Evolutionary conservation across 108 stramenopile genomes (phyloP).

Genomic region (Cylindrotheca closterium): DNA sequence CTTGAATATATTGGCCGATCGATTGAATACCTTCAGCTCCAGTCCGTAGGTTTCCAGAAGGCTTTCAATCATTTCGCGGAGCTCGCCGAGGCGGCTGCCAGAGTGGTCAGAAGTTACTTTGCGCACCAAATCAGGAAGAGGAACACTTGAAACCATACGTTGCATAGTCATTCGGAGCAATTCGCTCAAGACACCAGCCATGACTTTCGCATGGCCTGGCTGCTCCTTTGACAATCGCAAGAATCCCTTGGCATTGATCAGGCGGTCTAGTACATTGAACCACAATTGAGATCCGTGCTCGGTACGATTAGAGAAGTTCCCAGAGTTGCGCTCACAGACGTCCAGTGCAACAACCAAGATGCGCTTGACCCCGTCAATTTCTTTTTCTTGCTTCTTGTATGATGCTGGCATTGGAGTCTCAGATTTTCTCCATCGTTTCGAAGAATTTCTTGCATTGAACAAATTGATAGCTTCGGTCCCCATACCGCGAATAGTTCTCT

Average conservation of each 20-base stretch:
- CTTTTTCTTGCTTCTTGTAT: conserved; percentile 48
- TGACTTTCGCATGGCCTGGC: conserved; percentile 45
- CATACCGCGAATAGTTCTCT: conserved; percentile 57
- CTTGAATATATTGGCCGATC: conserved; percentile 60
- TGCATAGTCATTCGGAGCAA: conserved; percentile 80
- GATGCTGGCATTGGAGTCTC: conserved; percentile 8
- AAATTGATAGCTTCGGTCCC: conserved; percentile 21
- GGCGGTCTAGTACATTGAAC: conserved; percentile 84
- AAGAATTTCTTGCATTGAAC: conserved; percentile 12
- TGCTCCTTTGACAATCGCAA: conserved; percentile 69
- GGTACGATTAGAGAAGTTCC: conserved; percentile 32
- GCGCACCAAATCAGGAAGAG: conserved; percentile 69
- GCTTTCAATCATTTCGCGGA: conserved; percentile 78
- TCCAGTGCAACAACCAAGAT: conserved; percentile 73
- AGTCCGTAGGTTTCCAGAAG: conserved; percentile 68
- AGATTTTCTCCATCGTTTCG: conserved; percentile 7
- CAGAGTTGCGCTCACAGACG: conserved; percentile 81
- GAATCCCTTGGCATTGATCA: conserved; percentile 77
- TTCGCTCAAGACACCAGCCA: conserved; percentile 61
- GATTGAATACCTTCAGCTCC: conserved; percentile 62
- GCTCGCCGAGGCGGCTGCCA: conserved; percentile 77
- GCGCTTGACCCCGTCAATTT: conserved; percentile 56
- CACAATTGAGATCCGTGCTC: conserved; percentile 82
- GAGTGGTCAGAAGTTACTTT: conserved; percentile 82
- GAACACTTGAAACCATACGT: conserved; percentile 77